Evolutionary conservation across 2,329 filamentous ascomycete species (phyloP).

Genomic region (Cladosporium sp.): DNA sequence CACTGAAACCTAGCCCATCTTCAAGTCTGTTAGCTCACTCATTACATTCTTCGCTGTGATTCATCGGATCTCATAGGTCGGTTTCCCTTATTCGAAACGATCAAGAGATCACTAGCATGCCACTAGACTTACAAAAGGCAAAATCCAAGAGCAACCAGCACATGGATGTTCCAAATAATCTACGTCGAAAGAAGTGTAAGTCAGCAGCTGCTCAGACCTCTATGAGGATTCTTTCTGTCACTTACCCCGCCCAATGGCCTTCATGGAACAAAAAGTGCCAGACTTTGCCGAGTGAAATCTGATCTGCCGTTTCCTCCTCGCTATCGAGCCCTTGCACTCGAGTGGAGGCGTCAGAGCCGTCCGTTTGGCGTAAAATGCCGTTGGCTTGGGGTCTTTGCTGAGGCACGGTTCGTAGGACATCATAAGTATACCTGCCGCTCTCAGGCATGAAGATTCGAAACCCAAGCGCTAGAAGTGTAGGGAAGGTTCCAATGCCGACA

Average conservation of each 20-base stretch:
- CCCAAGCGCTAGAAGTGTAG: conserved; percentile 33
- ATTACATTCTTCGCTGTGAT: neutral
- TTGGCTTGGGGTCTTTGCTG: conserved; percentile 22
- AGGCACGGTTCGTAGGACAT: conserved; percentile 24
- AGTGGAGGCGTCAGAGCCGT: neutral
- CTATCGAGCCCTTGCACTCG: neutral
- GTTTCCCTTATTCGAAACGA: too few relatives aligned
- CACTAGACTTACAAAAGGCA: neutral
- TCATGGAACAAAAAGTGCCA: conserved; percentile 16
- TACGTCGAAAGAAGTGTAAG: too few relatives aligned
- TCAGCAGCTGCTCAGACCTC: too few relatives aligned
- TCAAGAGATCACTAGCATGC: too few relatives aligned
- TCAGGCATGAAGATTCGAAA: conserved; percentile 41
- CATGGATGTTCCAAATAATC: conserved; percentile 19
- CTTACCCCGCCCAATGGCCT: conserved; percentile 21
- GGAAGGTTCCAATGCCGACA: conserved; percentile 37
- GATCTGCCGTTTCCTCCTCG: neutral
- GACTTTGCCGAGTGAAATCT: conserved; percentile 13
- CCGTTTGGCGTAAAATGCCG: too few relatives aligned
- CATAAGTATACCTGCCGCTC: conserved; percentile 33
- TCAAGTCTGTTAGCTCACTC: neutral
- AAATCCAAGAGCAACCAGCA: conserved; percentile 18
- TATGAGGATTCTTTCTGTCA: too few relatives aligned
- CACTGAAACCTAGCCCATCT: conserved; percentile 20
- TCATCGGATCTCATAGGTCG: too few relatives aligned